phyloP scores from a whole-genome alignment of 2,329 filamentous ascomycete species.

The Clarireedia monteithiana region DNA sequence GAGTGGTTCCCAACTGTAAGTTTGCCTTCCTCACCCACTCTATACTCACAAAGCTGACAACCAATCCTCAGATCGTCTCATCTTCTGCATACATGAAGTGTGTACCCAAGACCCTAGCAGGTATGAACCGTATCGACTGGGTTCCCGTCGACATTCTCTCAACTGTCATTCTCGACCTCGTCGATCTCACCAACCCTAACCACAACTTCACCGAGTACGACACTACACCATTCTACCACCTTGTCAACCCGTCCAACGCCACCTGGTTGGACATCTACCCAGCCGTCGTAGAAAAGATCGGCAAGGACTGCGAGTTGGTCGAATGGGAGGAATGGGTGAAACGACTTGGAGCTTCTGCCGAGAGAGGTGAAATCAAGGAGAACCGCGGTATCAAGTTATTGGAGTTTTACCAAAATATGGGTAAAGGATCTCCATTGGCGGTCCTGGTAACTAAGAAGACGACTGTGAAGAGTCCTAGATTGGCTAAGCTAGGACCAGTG shows the following conservation, averaged over 20 bases:
- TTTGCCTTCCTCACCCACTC: not conserved
- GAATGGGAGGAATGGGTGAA: conserved; percentile 39
- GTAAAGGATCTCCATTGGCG: conserved; percentile 8
- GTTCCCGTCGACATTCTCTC: conserved; percentile 33
- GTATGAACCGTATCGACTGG: conserved; percentile 34
- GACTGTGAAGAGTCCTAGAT: conserved; percentile 19
- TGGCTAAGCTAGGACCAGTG: conserved; percentile 25
- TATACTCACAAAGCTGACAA: conserved; percentile 14
- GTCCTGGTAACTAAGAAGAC: conserved; percentile 12
- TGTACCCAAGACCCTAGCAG: conserved; percentile 33
- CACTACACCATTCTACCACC: conserved; percentile 19
- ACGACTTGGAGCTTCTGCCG: conserved; percentile 34
- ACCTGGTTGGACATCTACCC: conserved; percentile 22
- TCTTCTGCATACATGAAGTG: conserved; percentile 32
- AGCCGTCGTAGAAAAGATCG: conserved; percentile 14
- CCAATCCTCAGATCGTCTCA: conserved; percentile 26
- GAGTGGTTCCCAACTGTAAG: conserved; percentile 45
- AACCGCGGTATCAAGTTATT: conserved; percentile 47
- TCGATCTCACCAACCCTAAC: not conserved
- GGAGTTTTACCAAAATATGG: conserved; percentile 21
- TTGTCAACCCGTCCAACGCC: conserved; percentile 24
- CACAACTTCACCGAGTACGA: not conserved
- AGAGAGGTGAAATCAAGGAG: conserved; percentile 33
- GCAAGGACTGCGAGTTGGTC: conserved; percentile 26
- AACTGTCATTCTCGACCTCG: conserved; percentile 29